phyloP scores from a whole-genome alignment of 768 basidiomycete species.

The Podaxis mareebaensis region DNA sequence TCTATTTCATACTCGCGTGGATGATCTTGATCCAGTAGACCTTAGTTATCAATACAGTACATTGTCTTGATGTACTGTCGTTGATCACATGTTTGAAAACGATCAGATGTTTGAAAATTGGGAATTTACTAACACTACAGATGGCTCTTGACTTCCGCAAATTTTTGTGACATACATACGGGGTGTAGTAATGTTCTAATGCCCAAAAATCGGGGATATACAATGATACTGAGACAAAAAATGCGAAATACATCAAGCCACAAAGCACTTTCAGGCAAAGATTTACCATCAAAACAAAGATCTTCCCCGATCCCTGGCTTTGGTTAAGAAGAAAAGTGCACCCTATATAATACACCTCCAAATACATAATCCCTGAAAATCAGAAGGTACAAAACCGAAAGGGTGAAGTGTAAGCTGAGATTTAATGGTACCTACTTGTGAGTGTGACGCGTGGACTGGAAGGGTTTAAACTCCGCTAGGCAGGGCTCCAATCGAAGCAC shows the following conservation, averaged over 20 bases:
- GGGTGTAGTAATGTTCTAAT: not conserved
- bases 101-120: too few species aligned
- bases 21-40: conserved; percentile 90
- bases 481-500: too few species aligned
- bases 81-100: too few species aligned
- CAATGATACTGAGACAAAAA: not conserved
- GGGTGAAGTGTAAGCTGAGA: too few species aligned
- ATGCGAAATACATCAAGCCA: not conserved
- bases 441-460: too few species aligned
- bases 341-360: too few species aligned
- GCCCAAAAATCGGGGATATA: not conserved
- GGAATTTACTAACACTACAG: not conserved
- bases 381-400: too few species aligned
- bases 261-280: not conserved
- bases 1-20: conserved; percentile 95
- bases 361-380: too few species aligned
- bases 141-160: not conserved
- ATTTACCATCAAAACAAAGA: not conserved
- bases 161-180: not conserved
- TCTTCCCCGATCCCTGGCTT: not conserved
- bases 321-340: not conserved
- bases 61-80: not conserved
- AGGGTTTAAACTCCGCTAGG: too few species aligned
- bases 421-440: too few species aligned
- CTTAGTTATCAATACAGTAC: not conserved